Percentiles rank a stretch among this genome's conserved stretches.
These are phyloP conservation scores for Fraxinus sp. DNA, from an alignment of 305 asterid species.

Conservation along the genomic window DNA sequence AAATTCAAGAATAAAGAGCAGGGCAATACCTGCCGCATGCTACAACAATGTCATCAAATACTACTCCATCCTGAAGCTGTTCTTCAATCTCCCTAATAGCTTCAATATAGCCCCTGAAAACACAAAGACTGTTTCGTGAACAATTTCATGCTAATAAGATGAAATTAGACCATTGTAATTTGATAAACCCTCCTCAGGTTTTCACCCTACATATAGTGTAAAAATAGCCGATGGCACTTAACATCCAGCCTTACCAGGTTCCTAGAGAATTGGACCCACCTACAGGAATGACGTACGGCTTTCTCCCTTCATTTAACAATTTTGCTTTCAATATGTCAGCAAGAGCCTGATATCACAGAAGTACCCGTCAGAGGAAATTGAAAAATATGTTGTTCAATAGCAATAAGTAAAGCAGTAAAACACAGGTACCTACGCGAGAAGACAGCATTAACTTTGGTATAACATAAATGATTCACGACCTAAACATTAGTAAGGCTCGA, in stretches of 20 bases:
- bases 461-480: neutral
- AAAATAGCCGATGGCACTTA: neutral
- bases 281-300: slow-evolving; percentile 88
- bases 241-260: slow-evolving; percentile 65
- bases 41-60: slow-evolving; percentile 76
- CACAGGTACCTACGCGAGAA: neutral
- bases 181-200: neutral
- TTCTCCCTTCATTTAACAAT: slow-evolving; percentile 78
- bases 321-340: slow-evolving; percentile 70
- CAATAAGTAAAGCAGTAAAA: neutral
- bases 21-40: slow-evolving; percentile 82
- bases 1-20: slow-evolving; percentile 11
- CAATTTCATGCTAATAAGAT: slow-evolving; percentile 4
- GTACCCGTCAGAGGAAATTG: neutral
- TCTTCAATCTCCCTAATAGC: slow-evolving; percentile 83
- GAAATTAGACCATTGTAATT: neutral
- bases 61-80: slow-evolving; percentile 43
- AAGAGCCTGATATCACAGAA: slow-evolving; percentile 58
- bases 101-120: slow-evolving; percentile 89
- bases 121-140: slow-evolving; percentile 3
- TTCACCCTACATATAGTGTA: neutral
- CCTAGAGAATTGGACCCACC: slow-evolving; percentile 98
- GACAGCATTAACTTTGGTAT: neutral
- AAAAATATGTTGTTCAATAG: neutral
- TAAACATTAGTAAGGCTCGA: neutral